Evolutionary conservation across 192 early-diverging fungal genomes (phyloP).

Genomic region (Coemansia nantahalensis): DNA sequence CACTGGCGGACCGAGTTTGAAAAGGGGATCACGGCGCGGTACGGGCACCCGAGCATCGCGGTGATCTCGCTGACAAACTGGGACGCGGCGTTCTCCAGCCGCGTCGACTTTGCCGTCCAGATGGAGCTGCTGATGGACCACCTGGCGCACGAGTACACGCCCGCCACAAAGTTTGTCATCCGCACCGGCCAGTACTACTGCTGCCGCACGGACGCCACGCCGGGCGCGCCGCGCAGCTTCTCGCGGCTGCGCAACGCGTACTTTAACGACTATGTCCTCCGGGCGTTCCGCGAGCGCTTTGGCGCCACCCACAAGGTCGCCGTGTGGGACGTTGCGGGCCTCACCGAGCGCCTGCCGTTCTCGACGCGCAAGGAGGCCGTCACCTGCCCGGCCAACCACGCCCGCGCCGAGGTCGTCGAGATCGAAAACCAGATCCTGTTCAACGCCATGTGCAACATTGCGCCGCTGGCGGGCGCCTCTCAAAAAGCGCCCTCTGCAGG

Average conservation of each 20-base stretch:
- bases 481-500: too few relatives aligned
- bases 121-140: constrained; percentile 17
- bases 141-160: constrained; percentile 32
- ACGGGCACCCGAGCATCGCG: constrained; percentile 12
- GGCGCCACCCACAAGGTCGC: constrained; percentile 8
- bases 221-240: constrained; percentile 16
- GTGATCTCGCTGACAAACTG: constrained; percentile 54
- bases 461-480: too few relatives aligned
- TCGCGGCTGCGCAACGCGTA: constrained; percentile 20
- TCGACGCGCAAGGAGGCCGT: constrained; percentile 15
- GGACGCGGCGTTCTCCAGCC: constrained; percentile 50
- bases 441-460: constrained; percentile 24
- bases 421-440: constrained; percentile 50
- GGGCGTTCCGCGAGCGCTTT: constrained; percentile 17
- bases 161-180: constrained; percentile 32
- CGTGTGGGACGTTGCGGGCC: constrained; percentile 48
- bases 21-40: background rate
- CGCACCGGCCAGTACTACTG: constrained; percentile 57
- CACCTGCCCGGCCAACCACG: constrained; percentile 54
- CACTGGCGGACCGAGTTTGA: constrained; percentile 30
- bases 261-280: constrained; percentile 30
- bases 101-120: constrained; percentile 19
- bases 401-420: constrained; percentile 50
- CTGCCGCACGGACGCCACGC: constrained; percentile 41
- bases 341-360: constrained; percentile 38